Conservation (phyloP, 805 yeast species). For the Ogataea pilisensis region DNA sequence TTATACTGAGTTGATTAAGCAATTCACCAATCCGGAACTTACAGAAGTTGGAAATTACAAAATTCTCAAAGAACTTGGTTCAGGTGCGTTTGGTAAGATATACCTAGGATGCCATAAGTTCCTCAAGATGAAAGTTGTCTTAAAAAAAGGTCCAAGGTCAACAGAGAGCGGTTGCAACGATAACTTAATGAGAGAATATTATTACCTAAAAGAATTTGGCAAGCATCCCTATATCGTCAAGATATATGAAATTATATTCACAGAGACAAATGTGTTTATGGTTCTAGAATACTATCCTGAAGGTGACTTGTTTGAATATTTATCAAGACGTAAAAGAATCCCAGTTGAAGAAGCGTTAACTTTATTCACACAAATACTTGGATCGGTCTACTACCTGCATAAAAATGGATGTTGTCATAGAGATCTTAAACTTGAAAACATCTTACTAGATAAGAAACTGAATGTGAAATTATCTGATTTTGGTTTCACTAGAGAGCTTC, state of each 20-base stretch:
- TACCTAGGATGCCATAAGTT: constrained; percentile 78
- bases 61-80: constrained; percentile 73
- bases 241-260: constrained; percentile 78
- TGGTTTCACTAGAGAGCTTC: constrained; percentile 84
- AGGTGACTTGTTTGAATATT: constrained; percentile 66
- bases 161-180: constrained; percentile 58
- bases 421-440: constrained; percentile 80
- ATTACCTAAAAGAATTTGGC: constrained; percentile 73
- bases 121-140: constrained; percentile 72
- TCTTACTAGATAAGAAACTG: constrained; percentile 51
- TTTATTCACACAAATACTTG: constrained; percentile 61
- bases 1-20: constrained; percentile 35
- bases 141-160: constrained; percentile 60
- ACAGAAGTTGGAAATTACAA: constrained; percentile 78
- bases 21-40: constrained; percentile 37
- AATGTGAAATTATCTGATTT: constrained; percentile 82
- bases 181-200: constrained; percentile 84
- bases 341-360: constrained; percentile 46
- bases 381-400: constrained; percentile 72
- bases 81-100: constrained; percentile 90
- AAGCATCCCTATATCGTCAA: constrained; percentile 79
- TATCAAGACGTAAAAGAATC: constrained; percentile 48
- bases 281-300: constrained; percentile 88
- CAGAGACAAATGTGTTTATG: constrained; percentile 79
- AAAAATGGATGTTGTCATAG: constrained; percentile 75